These are phyloP conservation scores for Podila clonocystis DNA, from an alignment of 192 early-diverging fungal species.

Conservation along the genomic window DNA sequence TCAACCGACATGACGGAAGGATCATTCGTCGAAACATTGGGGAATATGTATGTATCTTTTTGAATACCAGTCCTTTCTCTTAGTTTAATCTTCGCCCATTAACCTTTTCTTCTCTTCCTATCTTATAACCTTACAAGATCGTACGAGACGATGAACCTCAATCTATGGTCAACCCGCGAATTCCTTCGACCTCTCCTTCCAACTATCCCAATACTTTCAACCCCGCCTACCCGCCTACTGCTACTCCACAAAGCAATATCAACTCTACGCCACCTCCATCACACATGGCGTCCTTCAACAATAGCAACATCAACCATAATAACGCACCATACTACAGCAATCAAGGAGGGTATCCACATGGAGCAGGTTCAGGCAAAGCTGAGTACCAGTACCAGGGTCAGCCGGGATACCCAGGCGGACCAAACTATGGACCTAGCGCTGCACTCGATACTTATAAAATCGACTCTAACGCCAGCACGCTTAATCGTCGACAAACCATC, in stretches of 20 bases:
- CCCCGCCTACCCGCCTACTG: slow-evolving; percentile 33
- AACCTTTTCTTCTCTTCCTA: background rate
- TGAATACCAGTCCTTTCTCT: background rate
- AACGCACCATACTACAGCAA: background rate
- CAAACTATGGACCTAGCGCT: background rate
- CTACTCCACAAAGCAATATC: slow-evolving; percentile 34
- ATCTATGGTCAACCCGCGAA: slow-evolving; percentile 34
- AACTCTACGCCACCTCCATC: slow-evolving; percentile 14
- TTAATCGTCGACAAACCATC: slow-evolving; percentile 20
- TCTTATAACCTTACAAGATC: background rate
- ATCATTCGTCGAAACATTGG: slow-evolving; percentile 29
- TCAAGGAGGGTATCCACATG: background rate
- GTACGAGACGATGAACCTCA: slow-evolving; percentile 31
- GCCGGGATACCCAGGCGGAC: background rate
- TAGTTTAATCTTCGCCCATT: background rate
- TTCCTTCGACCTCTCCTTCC: background rate
- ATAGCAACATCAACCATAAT: background rate
- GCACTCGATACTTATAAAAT: background rate
- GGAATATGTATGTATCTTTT: slow-evolving; percentile 20
- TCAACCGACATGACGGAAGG: slow-evolving; percentile 34
- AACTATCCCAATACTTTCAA: slow-evolving; percentile 3
- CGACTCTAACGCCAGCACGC: background rate
- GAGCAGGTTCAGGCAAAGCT: background rate
- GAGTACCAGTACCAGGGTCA: background rate
- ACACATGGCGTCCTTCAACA: background rate